A percentile compares a stretch with the other conserved stretches of the same genome.
Conservation (phyloP, 1,139 yeast genomes). For the Blastobotrys capitulatus region DNA sequence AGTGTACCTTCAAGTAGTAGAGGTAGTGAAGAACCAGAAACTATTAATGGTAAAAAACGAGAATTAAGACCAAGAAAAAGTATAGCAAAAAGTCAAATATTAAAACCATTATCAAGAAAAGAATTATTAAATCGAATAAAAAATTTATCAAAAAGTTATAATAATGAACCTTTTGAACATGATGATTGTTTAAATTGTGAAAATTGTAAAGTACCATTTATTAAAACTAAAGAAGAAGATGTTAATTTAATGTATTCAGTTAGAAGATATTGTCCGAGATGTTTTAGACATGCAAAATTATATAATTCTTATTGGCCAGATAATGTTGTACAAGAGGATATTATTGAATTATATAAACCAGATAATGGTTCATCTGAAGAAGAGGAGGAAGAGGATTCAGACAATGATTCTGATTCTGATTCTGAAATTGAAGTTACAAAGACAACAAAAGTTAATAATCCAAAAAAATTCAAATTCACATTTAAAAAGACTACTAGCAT, state of each 20-base stretch:
- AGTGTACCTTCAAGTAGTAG: not conserved
- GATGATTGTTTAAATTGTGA: conserved; percentile 18
- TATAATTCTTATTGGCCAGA: conserved; percentile 30
- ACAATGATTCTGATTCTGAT: conserved; percentile 1
- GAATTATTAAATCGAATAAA: conserved; percentile 7
- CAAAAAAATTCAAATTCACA: too few species aligned
- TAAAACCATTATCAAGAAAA: conserved; percentile 1
- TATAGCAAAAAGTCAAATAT: not conserved
- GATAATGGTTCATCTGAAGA: conserved; percentile 5
- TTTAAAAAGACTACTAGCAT: not conserved
- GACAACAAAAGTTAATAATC: conserved; percentile 3
- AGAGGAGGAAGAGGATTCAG: conserved; percentile 6
- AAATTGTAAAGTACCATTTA: conserved; percentile 25
- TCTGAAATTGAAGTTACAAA: conserved; percentile 2
- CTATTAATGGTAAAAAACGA: not conserved
- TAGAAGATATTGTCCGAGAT: conserved; percentile 28
- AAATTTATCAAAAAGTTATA: conserved; percentile 16
- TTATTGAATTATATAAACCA: conserved; percentile 19
- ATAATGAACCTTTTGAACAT: conserved; percentile 20
- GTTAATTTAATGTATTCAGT: conserved; percentile 13
- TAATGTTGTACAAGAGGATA: conserved; percentile 14
- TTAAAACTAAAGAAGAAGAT: conserved; percentile 16
- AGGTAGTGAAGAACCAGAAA: conserved; percentile 12
- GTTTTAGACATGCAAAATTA: conserved; percentile 29
- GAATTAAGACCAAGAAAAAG: conserved; percentile 15